Evolutionary conservation across 2,329 filamentous ascomycete species (phyloP), one percentile per base, ranked within the genome.

Genomic region (Chaetomium sp.): DNA sequence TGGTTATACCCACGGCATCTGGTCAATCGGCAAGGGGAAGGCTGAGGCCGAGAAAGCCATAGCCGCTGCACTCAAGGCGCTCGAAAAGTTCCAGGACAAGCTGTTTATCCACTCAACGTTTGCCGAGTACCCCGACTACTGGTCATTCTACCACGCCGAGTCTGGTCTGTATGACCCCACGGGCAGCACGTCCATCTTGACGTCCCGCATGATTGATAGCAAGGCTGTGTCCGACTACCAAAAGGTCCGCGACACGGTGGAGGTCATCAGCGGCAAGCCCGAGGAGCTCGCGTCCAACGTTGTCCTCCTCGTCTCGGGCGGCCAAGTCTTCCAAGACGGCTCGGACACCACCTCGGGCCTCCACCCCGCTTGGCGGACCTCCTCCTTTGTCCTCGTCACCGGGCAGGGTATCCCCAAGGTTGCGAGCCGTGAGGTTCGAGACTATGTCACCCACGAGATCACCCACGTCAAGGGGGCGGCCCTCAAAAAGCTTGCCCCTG

Each of bases 131-230:
- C 10, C 53, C 1, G 65, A 66, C 49, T 66, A 66, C 57, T 66
- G 65, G 65, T 61, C 60, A 13, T 66, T 66, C 61, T 66, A 64
- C 53, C 29, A 55, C 19, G 61, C 57, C 27, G 65, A 66, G 45
- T 66, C 65, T 19, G 65, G 61, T 13, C 61, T 66, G 4, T 59
- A 62, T 55, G 65, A 66, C 58, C 65, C 65, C 27, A 50, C 55
- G 1, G 65, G 65, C 47, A 7, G 10, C n/a, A 66, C 65, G 0
- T 66, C 65, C 23, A 62, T 66, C 23, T 19, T 66, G 8, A 61
- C 60, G 1, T 65, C 63, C 2, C 63, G 66, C 3, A 16, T 65
- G 38, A 58, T 68, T 27, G 35, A 60, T 47, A 7, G 38, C 12
- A 16, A 60, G 12, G 64, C 66, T 9, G 54, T 62, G 12, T 21